Base-by-base conservation (phyloP, 768 basidiomycete species). In the Psilocybe cyanescens region DNA sequence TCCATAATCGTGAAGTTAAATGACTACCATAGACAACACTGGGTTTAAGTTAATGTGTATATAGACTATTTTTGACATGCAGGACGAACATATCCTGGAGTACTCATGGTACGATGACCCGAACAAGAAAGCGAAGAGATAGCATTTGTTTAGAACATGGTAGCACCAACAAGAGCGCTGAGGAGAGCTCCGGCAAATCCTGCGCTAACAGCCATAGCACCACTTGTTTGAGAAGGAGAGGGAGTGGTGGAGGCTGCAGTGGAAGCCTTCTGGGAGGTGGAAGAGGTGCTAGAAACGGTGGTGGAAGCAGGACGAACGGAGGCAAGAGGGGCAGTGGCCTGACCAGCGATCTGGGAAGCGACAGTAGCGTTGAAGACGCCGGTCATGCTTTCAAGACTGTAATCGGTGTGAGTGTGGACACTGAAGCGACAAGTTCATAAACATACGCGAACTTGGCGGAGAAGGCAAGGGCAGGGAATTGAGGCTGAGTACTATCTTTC, bases 401-500 rank as follows among this genome's bases (percentile, higher is more conserved):
- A n/a, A 17, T 48, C 45, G 33, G 33, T 30, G 50, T 41, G 39
- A 8, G 37, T 45, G 17, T 30, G 12, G 11, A 30, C 8, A 45
- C 3, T 19, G 7, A 35, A 49, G 6, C 3, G 1, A 56, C 7
- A 35, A n/a, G 9, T 8, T 8, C 31, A 50, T 12, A 41, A 5
- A 76, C 88, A 65, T 69, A 94, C 92, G 78, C 77, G 79, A 93
- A 95, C 67, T 83, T 84, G 64, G 93, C 83, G 6, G 92, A 92
- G 80, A 94, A 96, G 0, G 91, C 86, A 64, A 89, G 77, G 48
- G 81, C 83, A 3, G 82, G 83, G 76, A 78, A 90, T 57, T 83
- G 77, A 12, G 88, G 75, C 58, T 82, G 71, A 2, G 70, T 68
- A 30, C 85, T 50, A 70, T 90, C 85, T 71, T 81, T 88, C 47